Base-by-base conservation (phyloP, 1,284 basidiomycete genomes). In the Ceratobasidium sp. region DNA sequence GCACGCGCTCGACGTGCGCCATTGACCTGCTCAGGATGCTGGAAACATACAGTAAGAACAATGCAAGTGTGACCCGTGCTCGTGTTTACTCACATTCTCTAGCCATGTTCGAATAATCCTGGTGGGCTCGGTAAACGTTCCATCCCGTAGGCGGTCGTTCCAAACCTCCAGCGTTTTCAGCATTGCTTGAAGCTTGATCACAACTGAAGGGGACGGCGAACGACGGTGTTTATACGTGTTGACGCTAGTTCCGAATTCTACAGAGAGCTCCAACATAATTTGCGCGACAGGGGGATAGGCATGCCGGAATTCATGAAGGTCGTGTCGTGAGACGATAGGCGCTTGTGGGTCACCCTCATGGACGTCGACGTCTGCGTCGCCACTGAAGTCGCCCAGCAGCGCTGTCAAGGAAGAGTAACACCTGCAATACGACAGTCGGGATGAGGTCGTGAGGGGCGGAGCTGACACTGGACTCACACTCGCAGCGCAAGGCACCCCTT, bases 211-310 rank as follows among this genome's bases (percentile, higher is more conserved):
- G 8, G 68, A 71, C 24, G 68, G 68, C 6, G 68, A 71, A n/a
- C 68, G 68, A 29, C 68, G 53, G 49, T 71, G 68, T 14, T 53
- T 54, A 29, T 71, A 71, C 13, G 54, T 59, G n/a, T 71, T 71
- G 41, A 71, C 56, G 54, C 68, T 71, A 22, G n/a, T 43, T 22
- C 41, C 68, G 24, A 71, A 37, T 27, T 59, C 54, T 6, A 13
- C 54, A 14, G 56, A 58, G n/a, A 71, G 68, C 16, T 37, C 13
- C 3, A 6, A 2, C 19, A 71, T 2, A 11, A 71, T 46, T 8
- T 9, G 16, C 9, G 4, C 9, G 13, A 71, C 16, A 5, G n/a
- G 11, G 14, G 53, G 24, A 41, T 59, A 39, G 31, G 2, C 19
- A 7, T 48, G 0, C 22, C 68, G 37, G 43, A 71, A 71, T 2